phyloP scores from a whole-genome alignment of 495 filamentous ascomycete species.

The Parmelia sp. region DNA sequence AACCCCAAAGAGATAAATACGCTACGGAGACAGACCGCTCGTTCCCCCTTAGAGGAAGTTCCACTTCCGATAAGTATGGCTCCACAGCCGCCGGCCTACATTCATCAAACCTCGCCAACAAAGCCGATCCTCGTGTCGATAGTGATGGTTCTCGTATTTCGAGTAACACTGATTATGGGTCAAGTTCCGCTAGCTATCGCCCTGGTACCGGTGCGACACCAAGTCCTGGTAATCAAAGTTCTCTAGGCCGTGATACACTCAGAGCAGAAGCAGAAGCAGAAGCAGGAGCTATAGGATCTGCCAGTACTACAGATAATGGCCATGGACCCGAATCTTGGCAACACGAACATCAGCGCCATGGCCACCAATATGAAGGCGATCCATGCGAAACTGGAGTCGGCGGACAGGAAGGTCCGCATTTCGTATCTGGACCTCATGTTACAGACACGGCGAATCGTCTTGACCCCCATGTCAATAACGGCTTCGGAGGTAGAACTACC shows the following conservation, averaged over 20 bases:
- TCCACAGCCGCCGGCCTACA: slow-evolving; percentile 33
- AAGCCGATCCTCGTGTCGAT: slow-evolving; percentile 47
- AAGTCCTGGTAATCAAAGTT: slow-evolving; percentile 6
- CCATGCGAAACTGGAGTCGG: slow-evolving; percentile 35
- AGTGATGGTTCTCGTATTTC: slow-evolving; percentile 26
- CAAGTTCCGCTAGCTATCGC: background rate
- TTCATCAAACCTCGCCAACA: slow-evolving; percentile 39
- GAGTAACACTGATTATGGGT: background rate
- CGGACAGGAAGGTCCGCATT: slow-evolving; percentile 23
- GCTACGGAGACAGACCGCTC: slow-evolving; percentile 27
- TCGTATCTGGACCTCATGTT: slow-evolving; percentile 39
- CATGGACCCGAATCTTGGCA: slow-evolving; percentile 35
- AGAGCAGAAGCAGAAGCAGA: slow-evolving; percentile 6
- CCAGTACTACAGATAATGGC: slow-evolving; percentile 1
- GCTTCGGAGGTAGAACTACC: background rate
- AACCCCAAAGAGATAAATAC: slow-evolving; percentile 7
- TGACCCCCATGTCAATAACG: slow-evolving; percentile 43
- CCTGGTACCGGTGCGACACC: slow-evolving; percentile 8
- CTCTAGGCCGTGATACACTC: slow-evolving; percentile 10
- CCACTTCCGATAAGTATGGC: slow-evolving; percentile 31
- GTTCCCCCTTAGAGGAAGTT: slow-evolving; percentile 23
- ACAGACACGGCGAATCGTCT: slow-evolving; percentile 42
- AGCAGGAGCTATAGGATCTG: slow-evolving; percentile 11
- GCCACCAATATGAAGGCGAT: slow-evolving; percentile 26
- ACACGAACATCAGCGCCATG: slow-evolving; percentile 34